A percentile compares a stretch with the other conserved stretches of the same genome.
These are phyloP conservation scores for Postia placenta DNA, from an alignment of 768 basidiomycete species.

Conservation along the genomic window DNA sequence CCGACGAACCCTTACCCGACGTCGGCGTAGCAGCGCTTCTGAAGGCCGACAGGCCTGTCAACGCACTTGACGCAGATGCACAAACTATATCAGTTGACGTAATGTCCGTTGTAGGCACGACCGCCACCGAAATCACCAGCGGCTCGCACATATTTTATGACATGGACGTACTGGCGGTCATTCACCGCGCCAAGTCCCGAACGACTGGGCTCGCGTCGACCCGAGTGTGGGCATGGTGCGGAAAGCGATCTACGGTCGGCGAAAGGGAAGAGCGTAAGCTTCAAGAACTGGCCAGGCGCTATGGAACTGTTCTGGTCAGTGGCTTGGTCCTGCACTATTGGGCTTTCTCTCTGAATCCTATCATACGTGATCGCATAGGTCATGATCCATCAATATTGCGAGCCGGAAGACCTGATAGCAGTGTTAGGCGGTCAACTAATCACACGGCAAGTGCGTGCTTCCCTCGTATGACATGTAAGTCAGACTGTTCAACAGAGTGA, in stretches of 20 bases:
- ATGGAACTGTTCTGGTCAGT: conserved; percentile 57
- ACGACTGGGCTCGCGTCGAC: conserved; percentile 62
- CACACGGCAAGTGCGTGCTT: conserved; percentile 58
- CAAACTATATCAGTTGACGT: conserved; percentile 72
- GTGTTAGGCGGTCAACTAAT: conserved; percentile 64
- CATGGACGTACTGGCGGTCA: conserved; percentile 58
- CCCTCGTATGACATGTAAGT: conserved; percentile 4
- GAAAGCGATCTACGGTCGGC: conserved; percentile 44
- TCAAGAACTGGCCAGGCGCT: conserved; percentile 65
- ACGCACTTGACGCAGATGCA: conserved; percentile 28
- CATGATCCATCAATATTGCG: conserved; percentile 51
- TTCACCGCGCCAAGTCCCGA: conserved; percentile 63
- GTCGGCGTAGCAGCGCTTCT: conserved; percentile 47
- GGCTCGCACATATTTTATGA: conserved; percentile 65
- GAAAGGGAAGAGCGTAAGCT: conserved; percentile 63
- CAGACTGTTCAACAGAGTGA: conserved; percentile 31
- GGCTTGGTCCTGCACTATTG: neutral
- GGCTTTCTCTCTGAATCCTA: no score
- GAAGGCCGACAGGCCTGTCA: conserved; percentile 19
- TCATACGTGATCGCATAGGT: conserved; percentile 24
- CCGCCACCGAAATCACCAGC: conserved; percentile 38
- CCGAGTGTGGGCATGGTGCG: conserved; percentile 74
- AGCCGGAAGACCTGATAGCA: conserved; percentile 56
- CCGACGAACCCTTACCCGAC: conserved; percentile 38
- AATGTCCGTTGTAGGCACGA: conserved; percentile 48